Conservation (phyloP, 768 basidiomycete genomes). For the Myochromella boudieri region DNA sequence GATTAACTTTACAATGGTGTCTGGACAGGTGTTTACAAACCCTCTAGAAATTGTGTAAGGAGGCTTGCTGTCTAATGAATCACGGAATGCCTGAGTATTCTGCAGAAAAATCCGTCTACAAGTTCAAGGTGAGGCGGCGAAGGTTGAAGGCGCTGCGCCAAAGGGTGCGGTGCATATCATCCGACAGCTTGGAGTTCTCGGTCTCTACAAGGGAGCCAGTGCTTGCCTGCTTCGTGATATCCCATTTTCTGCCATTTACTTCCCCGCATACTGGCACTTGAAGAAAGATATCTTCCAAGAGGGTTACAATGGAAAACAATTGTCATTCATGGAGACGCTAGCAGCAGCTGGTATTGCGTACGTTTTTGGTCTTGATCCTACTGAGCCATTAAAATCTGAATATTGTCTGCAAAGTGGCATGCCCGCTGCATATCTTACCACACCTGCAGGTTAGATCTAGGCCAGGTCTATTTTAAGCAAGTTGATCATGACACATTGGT, state of each 20-base stretch:
- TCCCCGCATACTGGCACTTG: conserved; percentile 84
- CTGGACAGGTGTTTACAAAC: conserved; percentile 95
- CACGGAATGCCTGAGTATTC: conserved; percentile 9
- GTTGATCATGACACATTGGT: conserved; percentile 16
- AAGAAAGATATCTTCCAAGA: conserved; percentile 95
- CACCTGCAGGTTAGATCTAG: conserved; percentile 70
- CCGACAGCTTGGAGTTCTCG: conserved; percentile 87
- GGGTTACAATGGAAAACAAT: conserved; percentile 91
- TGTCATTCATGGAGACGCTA: conserved; percentile 89
- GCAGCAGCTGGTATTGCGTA: conserved; percentile 80
- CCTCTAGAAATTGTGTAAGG: conserved; percentile 93
- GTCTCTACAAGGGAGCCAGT: conserved; percentile 89
- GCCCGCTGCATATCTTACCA: conserved; percentile 94
- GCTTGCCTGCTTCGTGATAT: conserved; percentile 95
- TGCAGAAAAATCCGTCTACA: conserved; percentile 89
- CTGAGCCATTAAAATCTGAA: conserved; percentile 18
- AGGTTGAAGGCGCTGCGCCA: conserved; percentile 74
- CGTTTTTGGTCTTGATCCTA: conserved; percentile 30
- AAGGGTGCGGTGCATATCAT: conserved; percentile 92
- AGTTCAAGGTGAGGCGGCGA: conserved; percentile 94
- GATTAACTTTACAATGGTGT: conserved; percentile 11
- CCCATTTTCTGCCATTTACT: conserved; percentile 95
- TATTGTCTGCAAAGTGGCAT: conserved; percentile 70
- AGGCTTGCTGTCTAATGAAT: neutral
- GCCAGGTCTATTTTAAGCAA: conserved; percentile 12